Percentiles rank a stretch among this genome's conserved stretches.
phyloP scores from a whole-genome alignment of 2,329 filamentous ascomycete species.

The Parafenestella ontariensis region DNA sequence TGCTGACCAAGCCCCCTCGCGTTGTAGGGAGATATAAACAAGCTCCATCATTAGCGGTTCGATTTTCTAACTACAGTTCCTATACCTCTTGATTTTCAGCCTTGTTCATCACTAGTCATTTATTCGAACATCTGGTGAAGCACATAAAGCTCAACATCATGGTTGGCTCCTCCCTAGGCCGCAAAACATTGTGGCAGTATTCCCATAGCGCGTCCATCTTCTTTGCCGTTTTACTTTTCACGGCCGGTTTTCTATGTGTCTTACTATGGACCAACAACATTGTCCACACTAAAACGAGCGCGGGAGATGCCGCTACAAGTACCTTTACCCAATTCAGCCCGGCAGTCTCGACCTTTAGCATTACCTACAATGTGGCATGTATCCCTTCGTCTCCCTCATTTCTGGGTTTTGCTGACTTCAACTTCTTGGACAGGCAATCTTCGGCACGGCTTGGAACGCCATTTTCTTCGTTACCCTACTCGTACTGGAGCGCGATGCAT shows the following conservation, averaged over 20 bases:
- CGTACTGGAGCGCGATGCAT: constrained; percentile 7
- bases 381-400: background rate
- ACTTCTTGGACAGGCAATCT: constrained; percentile 5
- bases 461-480: constrained; percentile 9
- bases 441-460: constrained; percentile 12
- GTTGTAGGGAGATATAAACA: background rate
- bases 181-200: constrained; percentile 8
- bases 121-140: background rate
- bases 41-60: background rate
- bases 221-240: constrained; percentile 10
- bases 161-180: constrained; percentile 1
- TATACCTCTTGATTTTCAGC: background rate
- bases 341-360: constrained; percentile 10
- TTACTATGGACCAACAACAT: constrained; percentile 11
- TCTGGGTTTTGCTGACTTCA: background rate
- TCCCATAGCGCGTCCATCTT: constrained; percentile 7
- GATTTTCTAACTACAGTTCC: background rate
- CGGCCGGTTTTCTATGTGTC: constrained; percentile 9
- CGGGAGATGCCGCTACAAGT: background rate
- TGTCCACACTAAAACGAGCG: constrained; percentile 9
- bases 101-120: background rate
- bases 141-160: constrained; percentile 1
- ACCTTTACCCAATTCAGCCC: constrained; percentile 10
- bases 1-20: background rate
- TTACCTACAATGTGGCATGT: constrained; percentile 12